Percentiles rank a stretch among this genome's conserved stretches.
Evolutionary conservation across 2,329 filamentous ascomycete genomes (phyloP).

Genomic region (Alternaria alternata): DNA sequence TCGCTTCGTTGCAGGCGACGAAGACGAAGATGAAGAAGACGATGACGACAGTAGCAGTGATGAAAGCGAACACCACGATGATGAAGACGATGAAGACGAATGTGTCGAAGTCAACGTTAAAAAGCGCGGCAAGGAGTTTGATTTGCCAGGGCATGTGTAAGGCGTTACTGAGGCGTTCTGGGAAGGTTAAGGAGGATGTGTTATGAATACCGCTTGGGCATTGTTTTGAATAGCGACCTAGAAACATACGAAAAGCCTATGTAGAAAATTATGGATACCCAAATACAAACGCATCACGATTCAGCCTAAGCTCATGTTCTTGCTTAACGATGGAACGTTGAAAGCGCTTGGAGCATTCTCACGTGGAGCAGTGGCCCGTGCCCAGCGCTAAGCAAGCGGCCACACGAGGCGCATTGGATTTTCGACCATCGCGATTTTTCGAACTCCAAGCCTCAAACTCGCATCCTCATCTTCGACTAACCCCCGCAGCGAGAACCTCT

Average conservation of each 20-base stretch:
- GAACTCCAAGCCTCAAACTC: constrained; percentile 31
- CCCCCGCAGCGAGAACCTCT: constrained; percentile 34
- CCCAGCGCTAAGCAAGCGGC: constrained; percentile 29
- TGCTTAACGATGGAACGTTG: neutral
- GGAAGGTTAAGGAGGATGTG: constrained; percentile 5
- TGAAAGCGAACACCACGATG: constrained; percentile 45
- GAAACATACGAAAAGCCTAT: neutral
- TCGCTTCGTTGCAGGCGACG: constrained; percentile 32
- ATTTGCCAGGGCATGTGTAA: constrained; percentile 50
- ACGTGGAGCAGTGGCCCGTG: constrained; percentile 14
- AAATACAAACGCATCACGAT: neutral
- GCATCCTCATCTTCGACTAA: constrained; percentile 38
- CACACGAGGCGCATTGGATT: constrained; percentile 27
- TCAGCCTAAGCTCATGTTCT: neutral
- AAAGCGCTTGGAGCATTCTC: neutral
- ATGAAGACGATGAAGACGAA: constrained; percentile 40
- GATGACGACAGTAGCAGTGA: constrained; percentile 46
- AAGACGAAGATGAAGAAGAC: constrained; percentile 42
- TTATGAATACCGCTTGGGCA: neutral
- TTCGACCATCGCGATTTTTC: constrained; percentile 19
- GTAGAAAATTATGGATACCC: constrained; percentile 11
- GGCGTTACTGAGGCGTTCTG: constrained; percentile 21
- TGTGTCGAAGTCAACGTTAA: constrained; percentile 36
- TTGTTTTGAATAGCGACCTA: neutral
- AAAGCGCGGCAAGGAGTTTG: constrained; percentile 38